These are phyloP conservation scores for Prunus persica DNA, from an alignment of 306 rosid species.

Conservation along the genomic window DNA sequence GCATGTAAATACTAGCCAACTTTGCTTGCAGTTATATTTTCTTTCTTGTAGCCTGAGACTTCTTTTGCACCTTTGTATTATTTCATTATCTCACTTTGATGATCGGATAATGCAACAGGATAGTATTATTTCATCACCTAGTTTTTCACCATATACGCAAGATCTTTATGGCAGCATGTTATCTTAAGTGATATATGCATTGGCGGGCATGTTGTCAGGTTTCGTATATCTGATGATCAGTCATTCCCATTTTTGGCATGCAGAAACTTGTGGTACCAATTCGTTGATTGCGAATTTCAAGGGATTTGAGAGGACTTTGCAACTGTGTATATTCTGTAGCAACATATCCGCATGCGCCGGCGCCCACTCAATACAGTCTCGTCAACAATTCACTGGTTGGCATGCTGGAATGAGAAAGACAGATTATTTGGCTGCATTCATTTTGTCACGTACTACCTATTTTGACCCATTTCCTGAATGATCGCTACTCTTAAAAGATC, in stretches of 20 bases:
- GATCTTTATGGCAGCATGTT: background rate
- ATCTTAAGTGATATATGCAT: background rate
- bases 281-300: background rate
- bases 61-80: background rate
- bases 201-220: background rate
- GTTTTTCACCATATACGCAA: background rate
- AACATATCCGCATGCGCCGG: background rate
- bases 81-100: background rate
- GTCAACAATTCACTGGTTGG: background rate
- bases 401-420: slow-evolving; percentile 7
- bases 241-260: background rate
- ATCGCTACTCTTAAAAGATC: slow-evolving; percentile 5
- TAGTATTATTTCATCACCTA: background rate
- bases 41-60: background rate
- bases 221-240: background rate
- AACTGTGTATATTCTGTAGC: background rate
- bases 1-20: background rate
- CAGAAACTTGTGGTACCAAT: background rate
- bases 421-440: slow-evolving; percentile 3
- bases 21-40: background rate
- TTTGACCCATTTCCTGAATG: background rate
- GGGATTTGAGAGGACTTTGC: background rate
- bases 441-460: background rate
- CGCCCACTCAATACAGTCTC: background rate
- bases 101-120: background rate